Evolutionary conservation across 257 asterid species (phyloP).

Genomic region (Misopates orontium): DNA sequence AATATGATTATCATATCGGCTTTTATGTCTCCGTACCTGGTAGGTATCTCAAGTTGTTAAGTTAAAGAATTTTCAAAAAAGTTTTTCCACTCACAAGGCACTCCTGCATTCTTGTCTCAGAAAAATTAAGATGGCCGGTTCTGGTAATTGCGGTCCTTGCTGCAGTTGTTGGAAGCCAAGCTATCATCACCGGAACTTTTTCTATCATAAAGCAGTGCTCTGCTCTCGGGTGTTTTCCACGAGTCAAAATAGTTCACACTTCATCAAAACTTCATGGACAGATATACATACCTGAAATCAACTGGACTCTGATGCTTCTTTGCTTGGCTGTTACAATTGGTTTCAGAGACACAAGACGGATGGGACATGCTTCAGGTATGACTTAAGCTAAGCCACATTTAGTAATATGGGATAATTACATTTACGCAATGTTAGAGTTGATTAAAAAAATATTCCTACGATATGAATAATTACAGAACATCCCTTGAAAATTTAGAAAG

Average conservation of each 20-base stretch:
- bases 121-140: slow-evolving; percentile 80
- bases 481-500: no score
- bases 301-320: slow-evolving; percentile 80
- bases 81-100: slow-evolving; percentile 2
- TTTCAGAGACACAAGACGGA: slow-evolving; percentile 78
- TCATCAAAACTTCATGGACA: slow-evolving; percentile 88
- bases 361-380: slow-evolving; percentile 94
- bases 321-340: slow-evolving; percentile 93
- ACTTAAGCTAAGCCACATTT: neutral
- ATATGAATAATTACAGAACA: no score
- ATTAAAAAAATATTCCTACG: no score
- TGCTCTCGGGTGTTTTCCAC: slow-evolving; percentile 86
- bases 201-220: slow-evolving; percentile 94
- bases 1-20: slow-evolving; percentile 56
- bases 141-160: slow-evolving; percentile 90
- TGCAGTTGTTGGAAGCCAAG: slow-evolving; percentile 97
- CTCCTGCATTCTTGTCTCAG: slow-evolving; percentile 28
- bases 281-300: slow-evolving; percentile 91
- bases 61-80: neutral
- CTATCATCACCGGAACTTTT: slow-evolving; percentile 88
- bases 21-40: slow-evolving; percentile 95
- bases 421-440: no score
- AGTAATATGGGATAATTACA: no score
- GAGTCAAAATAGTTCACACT: slow-evolving; percentile 79
- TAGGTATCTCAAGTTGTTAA: slow-evolving; percentile 27